Evolutionary conservation across 2,329 filamentous ascomycete species (phyloP).

Genomic region (Alternaria hordeiaustralica): DNA sequence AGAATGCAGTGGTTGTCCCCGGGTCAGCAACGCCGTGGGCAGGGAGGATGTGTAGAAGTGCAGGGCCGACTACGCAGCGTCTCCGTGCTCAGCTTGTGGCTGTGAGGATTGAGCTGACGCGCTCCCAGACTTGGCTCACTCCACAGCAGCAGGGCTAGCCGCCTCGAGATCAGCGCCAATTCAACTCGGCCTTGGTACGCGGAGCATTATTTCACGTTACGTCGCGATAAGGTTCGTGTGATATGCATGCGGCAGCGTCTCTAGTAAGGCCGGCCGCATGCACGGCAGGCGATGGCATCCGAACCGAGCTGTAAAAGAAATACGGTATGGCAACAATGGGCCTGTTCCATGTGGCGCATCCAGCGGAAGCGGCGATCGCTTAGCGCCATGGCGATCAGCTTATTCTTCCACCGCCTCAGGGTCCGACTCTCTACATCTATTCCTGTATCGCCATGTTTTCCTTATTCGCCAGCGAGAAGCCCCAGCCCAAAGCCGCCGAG

Average conservation of each 20-base stretch:
- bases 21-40: slow-evolving; percentile 22
- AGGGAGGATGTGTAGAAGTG: slow-evolving; percentile 13
- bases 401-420: slow-evolving; percentile 25
- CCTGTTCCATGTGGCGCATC: slow-evolving; percentile 7
- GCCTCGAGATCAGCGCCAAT: slow-evolving; percentile 16
- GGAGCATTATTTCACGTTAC: slow-evolving; percentile 5
- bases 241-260: background rate
- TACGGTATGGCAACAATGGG: background rate
- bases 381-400: slow-evolving; percentile 25
- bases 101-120: slow-evolving; percentile 21
- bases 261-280: background rate
- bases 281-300: background rate
- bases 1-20: slow-evolving; percentile 8
- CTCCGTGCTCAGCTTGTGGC: slow-evolving; percentile 15
- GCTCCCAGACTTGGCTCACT: slow-evolving; percentile 18
- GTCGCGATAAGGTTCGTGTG: slow-evolving; percentile 6
- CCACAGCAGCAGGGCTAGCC: slow-evolving; percentile 19
- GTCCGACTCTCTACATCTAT: slow-evolving; percentile 23
- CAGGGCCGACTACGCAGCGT: background rate
- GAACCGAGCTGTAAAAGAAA: background rate
- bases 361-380: slow-evolving; percentile 9
- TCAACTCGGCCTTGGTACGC: slow-evolving; percentile 1
- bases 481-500: slow-evolving; percentile 12
- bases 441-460: slow-evolving; percentile 18
- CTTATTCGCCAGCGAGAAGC: slow-evolving; percentile 29